phyloP scores from a whole-genome alignment of 2,329 filamentous ascomycete genomes.

The Botryotinia narcissicola region DNA sequence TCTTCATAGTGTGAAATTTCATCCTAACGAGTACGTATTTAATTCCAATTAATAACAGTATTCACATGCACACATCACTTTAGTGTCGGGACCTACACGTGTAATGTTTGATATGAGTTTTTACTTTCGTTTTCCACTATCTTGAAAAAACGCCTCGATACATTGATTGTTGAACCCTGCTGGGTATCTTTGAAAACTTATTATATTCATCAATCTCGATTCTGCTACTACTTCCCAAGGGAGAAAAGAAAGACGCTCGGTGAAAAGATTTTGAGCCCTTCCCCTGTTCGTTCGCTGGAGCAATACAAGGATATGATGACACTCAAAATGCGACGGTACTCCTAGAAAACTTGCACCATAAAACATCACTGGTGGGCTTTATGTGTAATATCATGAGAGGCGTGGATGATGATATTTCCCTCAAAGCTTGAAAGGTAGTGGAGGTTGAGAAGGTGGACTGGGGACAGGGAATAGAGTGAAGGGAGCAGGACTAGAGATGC shows the following conservation, averaged over 20 bases:
- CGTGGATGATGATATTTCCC: too few species aligned
- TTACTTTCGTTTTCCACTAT: background rate
- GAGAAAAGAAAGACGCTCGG: too few species aligned
- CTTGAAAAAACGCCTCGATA: background rate
- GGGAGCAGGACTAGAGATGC: background rate
- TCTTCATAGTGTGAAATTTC: background rate
- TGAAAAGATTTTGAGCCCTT: too few species aligned
- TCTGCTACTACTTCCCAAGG: too few species aligned
- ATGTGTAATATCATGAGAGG: background rate
- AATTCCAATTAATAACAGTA: background rate
- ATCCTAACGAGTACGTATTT: background rate
- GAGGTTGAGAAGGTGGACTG: background rate
- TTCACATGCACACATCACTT: background rate
- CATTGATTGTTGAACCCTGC: too few species aligned
- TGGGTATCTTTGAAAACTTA: too few species aligned
- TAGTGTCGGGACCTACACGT: background rate
- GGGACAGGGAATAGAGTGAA: too few species aligned
- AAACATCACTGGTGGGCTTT: background rate
- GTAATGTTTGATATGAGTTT: background rate
- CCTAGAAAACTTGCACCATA: background rate
- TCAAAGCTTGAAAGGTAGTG: background rate
- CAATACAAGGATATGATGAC: too few species aligned
- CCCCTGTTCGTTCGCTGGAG: too few species aligned
- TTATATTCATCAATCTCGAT: too few species aligned
- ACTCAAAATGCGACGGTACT: background rate